Evolutionary conservation across 2,329 filamentous ascomycete genomes (phyloP), one percentile per base, ranked within the genome.

Genomic region (Tolypocladium ovalisporum): DNA sequence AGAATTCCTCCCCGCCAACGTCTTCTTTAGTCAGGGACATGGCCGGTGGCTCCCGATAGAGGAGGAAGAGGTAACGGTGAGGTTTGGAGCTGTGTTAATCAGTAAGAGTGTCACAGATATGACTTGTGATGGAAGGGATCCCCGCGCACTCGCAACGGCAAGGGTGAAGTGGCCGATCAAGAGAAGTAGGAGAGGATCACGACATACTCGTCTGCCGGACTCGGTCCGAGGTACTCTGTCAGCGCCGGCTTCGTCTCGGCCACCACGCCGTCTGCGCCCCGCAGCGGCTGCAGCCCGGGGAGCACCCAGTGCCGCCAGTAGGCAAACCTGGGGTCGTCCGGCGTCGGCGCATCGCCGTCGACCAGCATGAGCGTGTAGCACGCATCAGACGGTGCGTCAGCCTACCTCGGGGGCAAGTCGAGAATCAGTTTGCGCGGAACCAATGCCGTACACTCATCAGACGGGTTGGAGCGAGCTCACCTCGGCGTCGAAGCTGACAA

Each of bases 251-350:
- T 70, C 10, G 67, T 67, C 60, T 67, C 59, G 0, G 63, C 66
- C 6, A 66, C 66, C 2, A 63, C 62, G 1, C 57, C 63, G 13
- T 61, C 61, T 1, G 61, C 62, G 2, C 57, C 62, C 32, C 61
- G 57, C 49, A 65, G 42, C 2, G 74, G 70, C 57, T 68, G 69
- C 54, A 78, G 52, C 0, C 75, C 74, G 4, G 71, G 66, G 0
- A 80, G 65, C 32, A 82, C 71, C 76, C 77, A 82, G 62, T 82
- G 79, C 24, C 79, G 70, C 78, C 79, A 82, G 62, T 78, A 81
- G 0, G 78, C 76, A 62, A 79, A 81, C 62, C 78, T 80, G 7
- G 77, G 78, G 54, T 82, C 76, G 39, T 79, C 76, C 0, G 79
- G 80, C 0, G 78, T 81, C 0, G 80, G 80, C 24, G 79, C 79